phyloP scores from a whole-genome alignment of 345 rosid genomes.

The Eucalyptus regnans region DNA sequence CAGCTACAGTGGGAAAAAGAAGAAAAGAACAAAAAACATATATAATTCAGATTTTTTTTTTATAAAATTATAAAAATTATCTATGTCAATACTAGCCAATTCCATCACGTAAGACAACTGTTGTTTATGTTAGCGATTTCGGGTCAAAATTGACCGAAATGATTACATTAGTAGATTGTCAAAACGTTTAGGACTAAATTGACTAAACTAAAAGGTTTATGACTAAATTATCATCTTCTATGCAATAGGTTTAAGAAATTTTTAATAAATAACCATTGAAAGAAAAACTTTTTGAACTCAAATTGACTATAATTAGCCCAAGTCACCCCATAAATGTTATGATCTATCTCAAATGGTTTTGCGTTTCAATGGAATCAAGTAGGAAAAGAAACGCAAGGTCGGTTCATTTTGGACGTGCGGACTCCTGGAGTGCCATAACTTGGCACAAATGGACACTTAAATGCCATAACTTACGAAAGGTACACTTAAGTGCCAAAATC shows the following conservation, averaged over 20 bases:
- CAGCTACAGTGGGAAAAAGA: not conserved
- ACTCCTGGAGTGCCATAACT: too few species aligned
- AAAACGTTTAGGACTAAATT: not conserved
- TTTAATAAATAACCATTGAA: not conserved
- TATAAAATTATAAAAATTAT: not conserved
- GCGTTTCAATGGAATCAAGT: not conserved
- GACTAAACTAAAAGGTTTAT: not conserved
- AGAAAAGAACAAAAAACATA: not conserved
- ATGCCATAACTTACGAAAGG: too few species aligned
- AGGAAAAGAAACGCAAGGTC: not conserved
- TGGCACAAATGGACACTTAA: too few species aligned
- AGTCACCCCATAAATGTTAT: not conserved
- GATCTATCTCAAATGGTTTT: not conserved
- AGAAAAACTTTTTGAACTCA: not conserved
- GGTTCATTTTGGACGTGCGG: too few species aligned
- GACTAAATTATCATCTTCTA: not conserved
- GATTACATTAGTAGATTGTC: not conserved
- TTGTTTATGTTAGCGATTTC: not conserved
- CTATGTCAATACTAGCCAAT: accelerated
- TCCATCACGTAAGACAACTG: accelerated
- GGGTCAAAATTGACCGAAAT: accelerated
- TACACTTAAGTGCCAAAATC: too few species aligned
- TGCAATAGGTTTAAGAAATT: not conserved
- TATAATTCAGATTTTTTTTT: not conserved
- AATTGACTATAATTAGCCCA: not conserved